phyloP scores from a whole-genome alignment of 2,329 filamentous ascomycete species.

The Helotiales sp. region DNA sequence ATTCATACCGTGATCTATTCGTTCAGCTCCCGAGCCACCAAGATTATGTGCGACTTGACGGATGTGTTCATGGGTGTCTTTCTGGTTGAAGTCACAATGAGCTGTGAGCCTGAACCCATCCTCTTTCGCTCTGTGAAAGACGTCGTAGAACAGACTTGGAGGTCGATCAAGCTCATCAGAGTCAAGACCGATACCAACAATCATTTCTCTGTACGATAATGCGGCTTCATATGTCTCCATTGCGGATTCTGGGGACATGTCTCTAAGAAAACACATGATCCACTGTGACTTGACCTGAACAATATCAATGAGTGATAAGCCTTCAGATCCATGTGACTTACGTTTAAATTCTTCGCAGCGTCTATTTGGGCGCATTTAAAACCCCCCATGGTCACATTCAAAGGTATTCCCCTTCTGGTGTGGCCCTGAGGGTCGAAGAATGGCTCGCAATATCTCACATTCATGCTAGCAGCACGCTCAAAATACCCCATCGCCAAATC shows the following conservation, averaged over 20 bases:
- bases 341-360: slow-evolving; percentile 58
- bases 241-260: slow-evolving; percentile 61
- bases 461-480: slow-evolving; percentile 58
- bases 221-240: slow-evolving; percentile 44
- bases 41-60: slow-evolving; percentile 45
- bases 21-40: slow-evolving; percentile 56
- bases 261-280: slow-evolving; percentile 71
- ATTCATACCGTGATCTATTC: slow-evolving; percentile 72
- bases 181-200: slow-evolving; percentile 63
- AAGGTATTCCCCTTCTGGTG: slow-evolving; percentile 59
- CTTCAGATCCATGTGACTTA: slow-evolving; percentile 40
- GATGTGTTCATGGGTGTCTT: slow-evolving; percentile 68
- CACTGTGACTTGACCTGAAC: slow-evolving; percentile 48
- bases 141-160: slow-evolving; percentile 56
- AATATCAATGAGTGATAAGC: not conserved
- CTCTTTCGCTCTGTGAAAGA: slow-evolving; percentile 55
- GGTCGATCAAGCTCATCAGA: slow-evolving; percentile 57
- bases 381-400: slow-evolving; percentile 61
- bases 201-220: slow-evolving; percentile 28
- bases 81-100: slow-evolving; percentile 65
- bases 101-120: slow-evolving; percentile 61
- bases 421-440: slow-evolving; percentile 82
- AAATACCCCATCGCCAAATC: slow-evolving; percentile 72
- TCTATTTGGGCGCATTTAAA: slow-evolving; percentile 58
- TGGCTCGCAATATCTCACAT: slow-evolving; percentile 70